Evolutionary conservation across 495 filamentous ascomycete genomes (phyloP), one percentile per base, ranked within the genome.

Genomic region (Aspergillus sclerotiicarbonarius): DNA sequence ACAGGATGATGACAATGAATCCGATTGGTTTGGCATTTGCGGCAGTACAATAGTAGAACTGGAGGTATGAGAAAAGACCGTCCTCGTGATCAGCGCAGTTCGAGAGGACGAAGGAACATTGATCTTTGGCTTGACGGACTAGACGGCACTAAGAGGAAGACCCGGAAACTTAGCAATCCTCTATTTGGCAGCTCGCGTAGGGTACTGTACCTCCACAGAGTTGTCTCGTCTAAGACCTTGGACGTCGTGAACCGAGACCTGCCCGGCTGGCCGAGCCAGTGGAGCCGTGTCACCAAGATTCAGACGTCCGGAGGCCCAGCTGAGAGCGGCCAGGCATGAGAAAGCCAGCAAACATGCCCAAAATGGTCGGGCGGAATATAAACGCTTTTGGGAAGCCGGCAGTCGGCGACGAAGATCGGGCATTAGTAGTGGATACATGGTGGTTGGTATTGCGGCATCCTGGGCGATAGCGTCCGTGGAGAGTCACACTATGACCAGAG

Each of bases 31-130:
- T 83, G n/a, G 76, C 85, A 60, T 85, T 71, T 49, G 79, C 80
- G 21, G 95, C 74, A 29, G 76, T 74, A 78, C 95, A 99, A 70
- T 98, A 99, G 75, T 96, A 98, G 33, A 99, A 80, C 13, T 84
- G 80, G 15, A 99, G 83, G 72, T 98, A 98, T 50, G 92, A 89
- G 46, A 96, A 73, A 37, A 98, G 78, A 33, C 93, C 94, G 53
- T 92, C 88, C 73, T 96, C 89, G 68, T 96, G 90, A 66, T 95
- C 91, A 15, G 81, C 78, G 66, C 95, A 99, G 69, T 97, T 89
- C 47, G 75, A 78, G 55, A 78, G 82, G 54, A 97, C 82, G 71
- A 92, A 99, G 54, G 86, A 85, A 76, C 95, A 99, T 75, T 96
- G 84, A 71, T 97, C 85, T 56, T 75, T 64, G 43, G 84, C 87